Conservation (phyloP, 495 filamentous ascomycete genomes). For the Parachaetomium inaequale region DNA sequence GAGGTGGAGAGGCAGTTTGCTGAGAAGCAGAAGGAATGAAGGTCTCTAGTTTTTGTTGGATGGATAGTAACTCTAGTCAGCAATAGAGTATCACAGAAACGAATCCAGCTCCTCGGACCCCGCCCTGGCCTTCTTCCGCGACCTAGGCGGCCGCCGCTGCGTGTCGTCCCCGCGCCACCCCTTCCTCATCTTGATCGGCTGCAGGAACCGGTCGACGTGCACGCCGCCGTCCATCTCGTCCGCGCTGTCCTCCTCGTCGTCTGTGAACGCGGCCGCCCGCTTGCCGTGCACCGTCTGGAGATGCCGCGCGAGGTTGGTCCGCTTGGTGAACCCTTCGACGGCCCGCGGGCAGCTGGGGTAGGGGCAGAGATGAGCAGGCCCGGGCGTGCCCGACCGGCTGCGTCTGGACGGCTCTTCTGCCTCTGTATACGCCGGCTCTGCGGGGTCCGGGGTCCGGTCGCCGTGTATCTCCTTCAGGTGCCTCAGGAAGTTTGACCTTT, state of each 20-base stretch:
- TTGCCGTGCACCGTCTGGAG: slow-evolving; percentile 35
- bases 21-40: slow-evolving; percentile 23
- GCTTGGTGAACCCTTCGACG: slow-evolving; percentile 14
- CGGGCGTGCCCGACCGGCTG: slow-evolving; percentile 14
- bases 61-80: not conserved
- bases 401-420: not conserved
- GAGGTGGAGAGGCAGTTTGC: slow-evolving; percentile 56
- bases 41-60: not conserved
- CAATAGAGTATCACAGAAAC: slow-evolving; percentile 15
- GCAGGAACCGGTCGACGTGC: slow-evolving; percentile 52
- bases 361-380: slow-evolving; percentile 16
- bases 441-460: not conserved
- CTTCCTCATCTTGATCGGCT: slow-evolving; percentile 35
- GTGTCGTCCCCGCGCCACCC: slow-evolving; percentile 34
- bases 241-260: slow-evolving; percentile 37
- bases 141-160: not conserved
- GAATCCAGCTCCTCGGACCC: slow-evolving; percentile 20
- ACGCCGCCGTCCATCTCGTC: slow-evolving; percentile 53
- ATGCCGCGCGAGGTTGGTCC: slow-evolving; percentile 28
- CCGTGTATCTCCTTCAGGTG: slow-evolving; percentile 10
- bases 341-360: slow-evolving; percentile 21
- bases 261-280: slow-evolving; percentile 14
- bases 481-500: not conserved
- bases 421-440: not conserved
- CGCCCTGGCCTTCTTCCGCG: slow-evolving; percentile 5